Evolutionary conservation across 306 rosid species (phyloP), one percentile per base, ranked within the genome.

Genomic region (Trifolium pratense): DNA sequence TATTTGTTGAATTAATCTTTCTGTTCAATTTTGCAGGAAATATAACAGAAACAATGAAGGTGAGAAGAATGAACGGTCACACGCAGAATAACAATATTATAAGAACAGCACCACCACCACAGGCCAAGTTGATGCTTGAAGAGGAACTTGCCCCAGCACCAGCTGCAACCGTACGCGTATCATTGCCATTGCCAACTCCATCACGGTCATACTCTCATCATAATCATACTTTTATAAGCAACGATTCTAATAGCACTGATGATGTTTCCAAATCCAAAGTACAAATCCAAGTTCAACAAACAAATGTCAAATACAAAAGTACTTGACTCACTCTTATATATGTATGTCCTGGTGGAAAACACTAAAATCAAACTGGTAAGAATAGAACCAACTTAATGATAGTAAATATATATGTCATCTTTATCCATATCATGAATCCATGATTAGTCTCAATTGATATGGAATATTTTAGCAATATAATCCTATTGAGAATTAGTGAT

Each of bases 41-140:
- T 79, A 42, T 39, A 63, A 49, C 26, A 14, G 85, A 70, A 55
- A 86, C 51, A 78, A 72, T 72, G 61, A 66, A 76, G 82, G 82
- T 66, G 2, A 78, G 97, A 73, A 91, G 80, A 88, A 72, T 85
- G 84, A 73, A 80, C 53, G 79, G 80, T 1, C 73, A 61, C 75
- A 78, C 68, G 4, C 62, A 80, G 65, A 78, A 79, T 14, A 32
- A 32, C 67, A 29, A 5, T 6, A 29, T 37, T 67, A 31, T 21
- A 36, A 34, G 9, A 56, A 79, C 23, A 75, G 32, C 63, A 37
- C 64, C 84, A 5, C 59, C 34, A 3, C 36, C 18, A 15, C n/a
- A n/a, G 32, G 46, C 64, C 5, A 40, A 32, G 52, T 48, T 76
- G 2, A 46, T 46, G 36, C 59, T 31, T 49, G 79, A 79, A n/a